Evolutionary conservation across 1,139 yeast genomes (phyloP), one percentile per base, ranked within the genome.

Genomic region (Debaryomyces coudertii): DNA sequence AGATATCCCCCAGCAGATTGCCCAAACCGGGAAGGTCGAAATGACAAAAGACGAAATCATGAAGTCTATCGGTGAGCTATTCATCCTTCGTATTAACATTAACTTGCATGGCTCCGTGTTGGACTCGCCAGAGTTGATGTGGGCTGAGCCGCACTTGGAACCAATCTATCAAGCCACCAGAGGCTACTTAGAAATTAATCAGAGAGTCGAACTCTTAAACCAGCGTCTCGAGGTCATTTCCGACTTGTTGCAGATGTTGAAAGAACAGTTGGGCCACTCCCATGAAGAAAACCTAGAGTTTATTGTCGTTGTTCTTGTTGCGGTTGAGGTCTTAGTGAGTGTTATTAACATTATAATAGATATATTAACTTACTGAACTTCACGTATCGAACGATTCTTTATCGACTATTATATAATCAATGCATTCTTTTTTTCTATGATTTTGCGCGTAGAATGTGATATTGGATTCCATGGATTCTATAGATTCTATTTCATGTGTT

Each of bases 111-210:
- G 98, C 1, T 90, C 97, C 2, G 95, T 93, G 18, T 71, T 93
- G 52, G 99, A 93, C 63, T 88, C 96, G 1, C 99, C 99, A 0
- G 98, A 93, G 63, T 80, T 93, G 48, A 90, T 93, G 97, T 93
- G 99, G 99, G 85, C 97, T 0, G 98, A 93, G 61, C 99, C 99
- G 1, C 97, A 92, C 59, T 73, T 93, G 49, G 98, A 93, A 63
- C 99, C 99, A 1, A 90, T 92, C 46, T 93, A 93, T 65, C 97
- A 90, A 64, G 97, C 98, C 0, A 89, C 96, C 2, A 80, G 98
- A 61, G 97, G 97, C 0, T 93, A 93, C 63, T 69, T 92, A 53
- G 98, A 92, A 60, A 92, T 93, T 55, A 90, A 90, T 63, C 98
- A 92, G 67, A 74, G 99, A 43, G 98, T 90, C 1, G 87, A 90